Conservation (phyloP, 768 basidiomycete species). For the Mycena sanguinolenta region DNA sequence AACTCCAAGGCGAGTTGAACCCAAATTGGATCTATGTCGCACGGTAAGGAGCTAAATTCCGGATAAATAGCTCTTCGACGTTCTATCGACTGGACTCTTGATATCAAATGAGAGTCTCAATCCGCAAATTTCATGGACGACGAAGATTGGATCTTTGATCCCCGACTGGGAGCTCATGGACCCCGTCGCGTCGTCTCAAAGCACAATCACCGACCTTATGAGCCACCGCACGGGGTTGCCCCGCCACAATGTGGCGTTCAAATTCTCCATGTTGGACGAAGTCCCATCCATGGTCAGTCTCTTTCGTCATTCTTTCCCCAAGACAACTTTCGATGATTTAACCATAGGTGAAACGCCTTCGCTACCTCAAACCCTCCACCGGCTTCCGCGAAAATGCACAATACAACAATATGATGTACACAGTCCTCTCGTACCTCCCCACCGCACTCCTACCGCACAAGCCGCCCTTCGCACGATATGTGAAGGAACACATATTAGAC, state of each 20-base stretch:
- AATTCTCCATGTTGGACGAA: not conserved
- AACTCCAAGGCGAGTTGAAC: conserved; percentile 34
- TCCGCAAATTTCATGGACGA: conserved; percentile 39
- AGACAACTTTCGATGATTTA: too few relatives aligned
- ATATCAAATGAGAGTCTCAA: conserved; percentile 18
- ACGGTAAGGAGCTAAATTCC: too few relatives aligned
- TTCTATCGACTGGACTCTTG: not conserved
- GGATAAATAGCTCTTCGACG: not conserved
- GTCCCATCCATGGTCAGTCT: not conserved
- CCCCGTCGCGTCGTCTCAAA: conserved; percentile 37
- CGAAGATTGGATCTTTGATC: conserved; percentile 39
- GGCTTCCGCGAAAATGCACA: not conserved
- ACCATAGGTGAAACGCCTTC: not conserved
- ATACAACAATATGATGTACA: conserved; percentile 15
- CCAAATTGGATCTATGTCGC: too few relatives aligned
- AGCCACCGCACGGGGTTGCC: conserved; percentile 44
- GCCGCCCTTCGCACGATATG: not conserved
- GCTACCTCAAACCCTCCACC: not conserved
- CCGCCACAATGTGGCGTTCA: conserved; percentile 32
- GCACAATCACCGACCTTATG: conserved; percentile 38
- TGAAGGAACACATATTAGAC: conserved; percentile 2
- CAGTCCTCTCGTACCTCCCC: conserved; percentile 8
- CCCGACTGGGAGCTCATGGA: conserved; percentile 43
- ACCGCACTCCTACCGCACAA: conserved; percentile 10
- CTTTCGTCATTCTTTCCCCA: not conserved